Evolutionary conservation across 1,284 basidiomycete genomes (phyloP), one percentile per base, ranked within the genome.

Genomic region (Rhodotorula sp.): DNA sequence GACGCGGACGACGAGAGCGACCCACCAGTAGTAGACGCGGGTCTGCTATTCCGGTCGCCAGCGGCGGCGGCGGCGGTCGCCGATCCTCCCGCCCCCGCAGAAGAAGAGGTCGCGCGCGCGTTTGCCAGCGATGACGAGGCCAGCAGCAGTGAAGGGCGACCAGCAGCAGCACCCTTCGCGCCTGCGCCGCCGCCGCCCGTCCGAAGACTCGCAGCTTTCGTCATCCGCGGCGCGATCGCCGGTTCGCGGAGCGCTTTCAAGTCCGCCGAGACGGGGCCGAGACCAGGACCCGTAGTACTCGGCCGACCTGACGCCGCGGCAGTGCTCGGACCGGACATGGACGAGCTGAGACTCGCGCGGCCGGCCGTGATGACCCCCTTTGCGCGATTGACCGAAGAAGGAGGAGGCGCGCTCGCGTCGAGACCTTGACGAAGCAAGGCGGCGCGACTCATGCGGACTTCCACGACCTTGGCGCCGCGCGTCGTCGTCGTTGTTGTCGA

Each of bases 151-250:
- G 39, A 43, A 43, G 39, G 39, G 39, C 39, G 39, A 12, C 39
- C 39, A 43, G 39, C 39, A 43, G 39, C 39, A 43, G 39, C 8
- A 43, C 39, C 39, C 10, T 43, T 43, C n/a, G 51, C n/a, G 51
- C 26, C 43, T 14, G 34, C 34, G 34, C 34, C n/a, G 6, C n/a
- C 34, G 34, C 5, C 72, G 3, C 89, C 87, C 60, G 84, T 84
- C 51, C 90, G 83, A 75, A 92, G 78, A 14, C 85, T 84, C 16
- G 90, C 89, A 75, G 88, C 89, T 79, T 85, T 88, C 77, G 91
- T 92, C 73, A 86, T 79, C 56, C 88, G 84, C 5, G 90, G 90
- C 14, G 85, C 82, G 20, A 91, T 84, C 3, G 83, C 84, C 0
- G 91, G 65, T 39, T 67, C 68, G 23, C 66, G 57, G 20, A 62